Conservation (phyloP, 1,139 yeast genomes). For the Taphrina populina region DNA sequence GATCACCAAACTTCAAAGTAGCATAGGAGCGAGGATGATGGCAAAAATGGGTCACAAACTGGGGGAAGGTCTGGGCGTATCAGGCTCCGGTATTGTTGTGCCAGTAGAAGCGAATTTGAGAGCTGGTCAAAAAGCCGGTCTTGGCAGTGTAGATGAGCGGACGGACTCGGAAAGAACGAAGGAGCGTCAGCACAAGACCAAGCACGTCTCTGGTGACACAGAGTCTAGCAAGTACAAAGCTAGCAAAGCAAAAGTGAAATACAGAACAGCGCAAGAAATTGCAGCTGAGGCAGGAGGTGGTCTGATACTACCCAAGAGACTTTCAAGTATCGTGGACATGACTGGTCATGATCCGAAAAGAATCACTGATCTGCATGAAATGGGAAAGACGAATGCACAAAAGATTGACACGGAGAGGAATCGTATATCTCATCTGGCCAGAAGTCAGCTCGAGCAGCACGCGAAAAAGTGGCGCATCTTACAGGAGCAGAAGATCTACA, state of each 20-base stretch:
- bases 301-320: constrained; percentile 46
- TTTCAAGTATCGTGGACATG: constrained; percentile 45
- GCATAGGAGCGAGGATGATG: constrained; percentile 80
- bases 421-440: constrained; percentile 41
- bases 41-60: constrained; percentile 81
- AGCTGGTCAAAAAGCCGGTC: constrained; percentile 62
- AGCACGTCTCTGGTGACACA: constrained; percentile 37
- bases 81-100: constrained; percentile 67
- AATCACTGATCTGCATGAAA: constrained; percentile 24
- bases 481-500: constrained; percentile 40
- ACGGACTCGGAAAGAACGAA: constrained; percentile 39
- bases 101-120: constrained; percentile 73
- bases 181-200: constrained; percentile 37
- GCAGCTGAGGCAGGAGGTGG: constrained; percentile 49
- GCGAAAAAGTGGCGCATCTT: constrained; percentile 43
- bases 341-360: constrained; percentile 39
- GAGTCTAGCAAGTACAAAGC: constrained; percentile 39
- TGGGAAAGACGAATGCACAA: constrained; percentile 32
- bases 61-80: constrained; percentile 78
- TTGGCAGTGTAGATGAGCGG: constrained; percentile 60
- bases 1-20: constrained; percentile 51
- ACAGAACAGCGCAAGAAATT: constrained; percentile 48
- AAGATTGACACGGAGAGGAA: constrained; percentile 26
- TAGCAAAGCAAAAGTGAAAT: constrained; percentile 41
- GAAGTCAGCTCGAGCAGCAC: constrained; percentile 41